Conservation (phyloP, 1,284 basidiomycete genomes). For the Cyathus pygmaeus region DNA sequence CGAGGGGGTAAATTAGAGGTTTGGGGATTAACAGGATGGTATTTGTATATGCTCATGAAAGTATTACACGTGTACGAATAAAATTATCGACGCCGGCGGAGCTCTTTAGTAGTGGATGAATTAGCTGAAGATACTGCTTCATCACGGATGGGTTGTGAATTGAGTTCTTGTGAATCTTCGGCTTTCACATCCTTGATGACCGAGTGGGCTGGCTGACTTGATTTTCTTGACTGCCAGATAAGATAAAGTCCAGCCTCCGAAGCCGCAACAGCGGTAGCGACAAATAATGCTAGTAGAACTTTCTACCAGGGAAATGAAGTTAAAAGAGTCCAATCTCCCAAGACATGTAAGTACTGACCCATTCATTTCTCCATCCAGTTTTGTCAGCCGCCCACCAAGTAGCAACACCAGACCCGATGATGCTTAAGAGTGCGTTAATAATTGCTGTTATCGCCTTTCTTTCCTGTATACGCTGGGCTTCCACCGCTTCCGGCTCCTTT, state of each 20-base stretch:
- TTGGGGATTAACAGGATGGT: constrained; percentile 88
- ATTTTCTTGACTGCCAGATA: constrained; percentile 70
- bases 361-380: constrained; percentile 74
- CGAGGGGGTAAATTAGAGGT: constrained; percentile 65
- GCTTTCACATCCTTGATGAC: constrained; percentile 45
- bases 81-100: constrained; percentile 27
- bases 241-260: constrained; percentile 75
- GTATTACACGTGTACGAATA: constrained; percentile 55
- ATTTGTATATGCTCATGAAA: constrained; percentile 70
- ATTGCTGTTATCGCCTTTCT: constrained; percentile 73
- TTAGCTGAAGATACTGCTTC: not conserved
- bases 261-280: constrained; percentile 69
- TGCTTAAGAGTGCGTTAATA: constrained; percentile 75
- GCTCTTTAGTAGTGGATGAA: constrained; percentile 4
- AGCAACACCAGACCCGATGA: constrained; percentile 71
- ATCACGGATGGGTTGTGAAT: not conserved
- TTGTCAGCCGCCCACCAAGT: constrained; percentile 77
- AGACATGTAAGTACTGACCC: constrained; percentile 57
- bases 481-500: constrained; percentile 53
- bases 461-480: constrained; percentile 59
- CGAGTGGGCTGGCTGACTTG: constrained; percentile 4
- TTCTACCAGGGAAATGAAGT: constrained; percentile 52
- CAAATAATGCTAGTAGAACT: constrained; percentile 67
- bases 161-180: constrained; percentile 19
- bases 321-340: constrained; percentile 7